Base-by-base conservation (phyloP, 148 eudicot species). In the Rhododendron simsii region DNA sequence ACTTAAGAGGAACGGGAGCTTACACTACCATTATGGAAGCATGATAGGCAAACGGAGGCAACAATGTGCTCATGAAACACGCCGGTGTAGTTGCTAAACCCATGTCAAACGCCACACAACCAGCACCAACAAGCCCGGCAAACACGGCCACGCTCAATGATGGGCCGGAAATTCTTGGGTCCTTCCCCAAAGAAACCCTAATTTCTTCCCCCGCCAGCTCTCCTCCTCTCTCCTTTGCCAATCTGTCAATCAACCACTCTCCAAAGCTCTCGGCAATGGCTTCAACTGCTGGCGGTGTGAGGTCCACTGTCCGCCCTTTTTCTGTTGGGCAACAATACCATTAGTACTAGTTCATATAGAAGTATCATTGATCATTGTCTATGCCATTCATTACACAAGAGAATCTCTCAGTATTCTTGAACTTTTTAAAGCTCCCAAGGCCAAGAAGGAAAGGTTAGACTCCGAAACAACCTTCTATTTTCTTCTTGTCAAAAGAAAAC, bases 81-180 rank as follows among this genome's bases (percentile, higher is more conserved):
- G 99, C 98, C 8, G 99, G 99, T 2, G 99, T 95, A 69, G 99
- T 96, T 18, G 99, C 98, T 74, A 96, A 92, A 9, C 98, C 99
- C 98, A 95, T 94, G 26, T 95, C 98, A 81, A 91, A 92, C 83
- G 71, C 88, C 78, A 86, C 51, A 76, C 98, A 95, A 23, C 98
- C 96, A 28, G 93, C 98, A 48, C 93, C 83, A 35, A 87, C 92
- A 35, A 96, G 94, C 9, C 99, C 99, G 3, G 96, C 90, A 86
- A 94, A 92, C 18, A 96, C 90, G 0, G 94, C 98, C 9, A 91
- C 95, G 63, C 98, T 93, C 92, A 96, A 89, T 20, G 63, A 51
- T 5, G 88, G 50, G 11, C 99, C 96, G 1, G 98, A 91, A 37
- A 95, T 83, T 73, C 99, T 80, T 0, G 99, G 99, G 71, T 96